Evolutionary conservation across 805 yeast species (phyloP).

Genomic region (Starmera quercuum): DNA sequence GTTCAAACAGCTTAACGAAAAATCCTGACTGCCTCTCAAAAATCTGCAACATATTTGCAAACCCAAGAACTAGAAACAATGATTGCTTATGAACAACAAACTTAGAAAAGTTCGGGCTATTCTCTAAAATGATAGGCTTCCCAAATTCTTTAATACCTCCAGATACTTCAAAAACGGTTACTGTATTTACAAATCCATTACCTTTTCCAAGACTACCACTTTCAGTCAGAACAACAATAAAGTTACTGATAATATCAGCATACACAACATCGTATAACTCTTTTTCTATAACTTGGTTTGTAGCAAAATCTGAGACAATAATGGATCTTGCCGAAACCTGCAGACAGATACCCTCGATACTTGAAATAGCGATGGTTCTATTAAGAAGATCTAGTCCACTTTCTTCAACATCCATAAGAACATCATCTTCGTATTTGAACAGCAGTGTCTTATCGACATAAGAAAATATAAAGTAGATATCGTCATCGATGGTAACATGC

Average conservation of each 20-base stretch:
- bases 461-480: slow-evolving; percentile 25
- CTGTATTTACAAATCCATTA: neutral
- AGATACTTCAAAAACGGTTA: slow-evolving; percentile 4
- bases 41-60: slow-evolving; percentile 1
- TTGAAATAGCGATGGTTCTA: slow-evolving; percentile 10
- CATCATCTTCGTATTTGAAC: slow-evolving; percentile 23
- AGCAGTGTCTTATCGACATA: slow-evolving; percentile 31
- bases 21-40: too few species aligned
- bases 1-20: too few species aligned
- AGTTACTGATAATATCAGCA: slow-evolving; percentile 14
- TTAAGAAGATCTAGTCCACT: slow-evolving; percentile 10
- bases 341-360: slow-evolving; percentile 11
- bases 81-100: slow-evolving; percentile 5
- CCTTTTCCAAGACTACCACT: neutral
- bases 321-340: slow-evolving; percentile 18
- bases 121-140: neutral
- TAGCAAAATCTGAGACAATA: slow-evolving; percentile 11
- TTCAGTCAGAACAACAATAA: slow-evolving; percentile 7
- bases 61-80: slow-evolving; percentile 8
- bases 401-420: slow-evolving; percentile 19
- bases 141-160: slow-evolving; percentile 7
- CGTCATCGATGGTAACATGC: slow-evolving; percentile 10
- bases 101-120: slow-evolving; percentile 12
- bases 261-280: slow-evolving; percentile 5
- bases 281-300: slow-evolving; percentile 2